Conservation (phyloP, 2,329 filamentous ascomycete species). For the Fusarium nanum region DNA sequence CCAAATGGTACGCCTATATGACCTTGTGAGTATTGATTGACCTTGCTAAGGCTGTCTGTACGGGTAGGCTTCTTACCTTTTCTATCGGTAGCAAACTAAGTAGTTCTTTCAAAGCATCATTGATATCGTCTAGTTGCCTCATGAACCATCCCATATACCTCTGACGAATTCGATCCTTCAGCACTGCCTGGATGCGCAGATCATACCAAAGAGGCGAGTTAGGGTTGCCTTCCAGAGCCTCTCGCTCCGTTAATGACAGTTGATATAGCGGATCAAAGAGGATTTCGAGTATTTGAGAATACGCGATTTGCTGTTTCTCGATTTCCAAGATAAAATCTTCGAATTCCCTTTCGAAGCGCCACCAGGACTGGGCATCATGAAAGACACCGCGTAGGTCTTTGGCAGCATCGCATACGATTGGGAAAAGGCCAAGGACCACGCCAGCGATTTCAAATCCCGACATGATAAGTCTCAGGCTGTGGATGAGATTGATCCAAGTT, state of each 20-base stretch:
- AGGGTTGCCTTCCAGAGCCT: not conserved
- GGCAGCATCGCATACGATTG: not conserved
- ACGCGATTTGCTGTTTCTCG: not conserved
- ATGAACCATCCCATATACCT: not conserved
- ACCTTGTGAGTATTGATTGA: not conserved
- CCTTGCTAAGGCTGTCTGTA: too few species aligned
- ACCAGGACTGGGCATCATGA: not conserved
- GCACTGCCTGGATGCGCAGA: rapidly evolving
- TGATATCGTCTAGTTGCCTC: rapidly evolving
- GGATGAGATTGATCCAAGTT: too few species aligned
- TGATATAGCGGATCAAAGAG: not conserved
- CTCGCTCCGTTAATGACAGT: rapidly evolving
- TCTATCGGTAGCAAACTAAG: rapidly evolving
- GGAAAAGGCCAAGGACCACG: not conserved
- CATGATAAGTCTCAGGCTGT: too few species aligned
- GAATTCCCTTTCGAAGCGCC: not conserved
- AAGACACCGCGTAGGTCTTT: not conserved
- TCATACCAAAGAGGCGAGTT: not conserved
- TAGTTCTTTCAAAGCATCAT: not conserved
- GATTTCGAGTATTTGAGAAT: not conserved
- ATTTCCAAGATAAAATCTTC: not conserved
- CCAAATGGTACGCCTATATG: not conserved
- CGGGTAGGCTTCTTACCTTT: not conserved
- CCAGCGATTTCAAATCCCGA: not conserved
- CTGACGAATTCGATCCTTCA: not conserved